Base-by-base conservation (phyloP, 2,329 filamentous ascomycete genomes). In the Neonectria hederae region DNA sequence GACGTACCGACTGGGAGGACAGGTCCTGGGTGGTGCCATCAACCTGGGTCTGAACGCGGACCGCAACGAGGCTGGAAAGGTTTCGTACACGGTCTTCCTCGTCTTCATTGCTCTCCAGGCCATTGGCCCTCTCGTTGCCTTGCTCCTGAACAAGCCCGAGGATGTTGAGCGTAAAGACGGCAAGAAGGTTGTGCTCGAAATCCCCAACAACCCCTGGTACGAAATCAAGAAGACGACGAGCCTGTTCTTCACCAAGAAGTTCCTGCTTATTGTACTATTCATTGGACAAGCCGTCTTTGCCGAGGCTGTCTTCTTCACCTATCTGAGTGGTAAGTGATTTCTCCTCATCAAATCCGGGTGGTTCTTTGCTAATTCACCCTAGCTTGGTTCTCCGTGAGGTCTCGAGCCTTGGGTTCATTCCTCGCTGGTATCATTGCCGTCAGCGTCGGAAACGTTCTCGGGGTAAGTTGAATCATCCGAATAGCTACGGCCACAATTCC, bases 221-320 rank as follows among this genome's bases (percentile, higher is more conserved):
- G 91, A 93, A 76, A 78, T 93, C 24, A 87, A 85, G 65, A 81
- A 82, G 2, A 91, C 86, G 1, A 80, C 82, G 0, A 85, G 82
- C 60, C 78, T 88, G 0, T 91, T 92, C 67, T 77, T 89, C 30
- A 86, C 81, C 2, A 86, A 83, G 46, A 84, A 85, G 30, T 92
- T 91, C 62, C 77, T 93, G 1, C 79, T 92, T 1, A 82, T 92
- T 1, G 76, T 92, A 3, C 83, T 90, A 0, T 87, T 91, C 67
- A 92, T 93, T 42, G 88, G 88, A 1, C 89, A 92, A 68, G 88
- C 88, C 0, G 90, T 92, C 0, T 93, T 90, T 72, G 80, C 89
- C 0, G 90, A 93, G 74, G 88, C 91, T 0, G 89, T 93, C 0
- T 91, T 90, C 76, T 92, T 90, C 75, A 92, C 90, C 0, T 93